A percentile compares a stretch with the other conserved stretches of the same genome.
Conservation (phyloP, 306 rosid genomes). For the Datisca glomerata region DNA sequence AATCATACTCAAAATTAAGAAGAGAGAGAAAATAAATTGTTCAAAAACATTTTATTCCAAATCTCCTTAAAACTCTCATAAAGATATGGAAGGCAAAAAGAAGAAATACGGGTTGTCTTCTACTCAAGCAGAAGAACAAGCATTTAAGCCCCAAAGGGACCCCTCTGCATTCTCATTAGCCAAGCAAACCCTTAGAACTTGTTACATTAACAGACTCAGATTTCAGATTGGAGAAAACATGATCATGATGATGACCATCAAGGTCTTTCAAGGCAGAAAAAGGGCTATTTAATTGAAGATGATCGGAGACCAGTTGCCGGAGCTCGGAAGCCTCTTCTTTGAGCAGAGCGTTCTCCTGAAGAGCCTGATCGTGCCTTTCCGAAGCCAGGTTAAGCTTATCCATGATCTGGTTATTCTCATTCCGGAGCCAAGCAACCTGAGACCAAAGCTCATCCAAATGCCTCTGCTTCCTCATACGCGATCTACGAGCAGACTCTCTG, state of each 20-base stretch:
- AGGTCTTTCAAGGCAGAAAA: conserved; percentile 34
- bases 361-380: conserved; percentile 43
- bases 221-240: conserved; percentile 30
- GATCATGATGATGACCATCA: too few species aligned
- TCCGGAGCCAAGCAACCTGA: conserved; percentile 80
- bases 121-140: too few species aligned
- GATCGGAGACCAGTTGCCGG: conserved; percentile 53
- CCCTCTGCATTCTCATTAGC: not conserved
- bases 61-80: too few species aligned
- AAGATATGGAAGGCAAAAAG: too few species aligned
- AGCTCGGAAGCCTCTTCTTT: conserved; percentile 67
- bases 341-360: conserved; percentile 63
- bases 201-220: conserved; percentile 32
- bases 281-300: conserved; percentile 54
- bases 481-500: conserved; percentile 86
- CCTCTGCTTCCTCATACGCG: conserved; percentile 84
- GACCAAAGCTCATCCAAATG: conserved; percentile 97
- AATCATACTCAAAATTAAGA: too few species aligned
- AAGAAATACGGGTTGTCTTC: too few species aligned
- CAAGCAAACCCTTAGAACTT: not conserved
- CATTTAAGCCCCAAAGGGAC: too few species aligned
- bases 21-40: too few species aligned
- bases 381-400: conserved; percentile 59
- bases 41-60: too few species aligned
- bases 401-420: conserved; percentile 65